Percentiles rank a stretch among this genome's conserved stretches.
These are phyloP conservation scores for Neopestalotiopsis sp. DNA, from an alignment of 2,329 filamentous ascomycete species.

Conservation along the genomic window DNA sequence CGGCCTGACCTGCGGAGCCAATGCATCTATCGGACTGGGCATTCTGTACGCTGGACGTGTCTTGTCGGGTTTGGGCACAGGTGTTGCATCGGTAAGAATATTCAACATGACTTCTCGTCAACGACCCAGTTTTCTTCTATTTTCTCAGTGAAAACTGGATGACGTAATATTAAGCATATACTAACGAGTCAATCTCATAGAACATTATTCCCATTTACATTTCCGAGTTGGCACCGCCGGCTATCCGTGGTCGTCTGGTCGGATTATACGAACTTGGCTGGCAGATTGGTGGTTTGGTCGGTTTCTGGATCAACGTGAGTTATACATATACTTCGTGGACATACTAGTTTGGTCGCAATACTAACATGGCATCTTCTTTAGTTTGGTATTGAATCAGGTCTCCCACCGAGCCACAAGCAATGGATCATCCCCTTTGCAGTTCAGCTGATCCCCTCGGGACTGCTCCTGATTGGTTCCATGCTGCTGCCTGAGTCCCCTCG, in stretches of 20 bases:
- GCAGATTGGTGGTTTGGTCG: constrained; percentile 58
- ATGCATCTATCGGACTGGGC: constrained; percentile 65
- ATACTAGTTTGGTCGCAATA: not conserved
- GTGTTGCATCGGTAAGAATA: constrained; percentile 22
- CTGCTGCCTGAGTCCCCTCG: constrained; percentile 62
- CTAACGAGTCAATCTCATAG: constrained; percentile 14
- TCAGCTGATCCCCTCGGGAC: constrained; percentile 59
- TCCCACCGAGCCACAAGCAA: constrained; percentile 40
- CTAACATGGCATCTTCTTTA: not conserved
- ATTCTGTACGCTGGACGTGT: constrained; percentile 57
- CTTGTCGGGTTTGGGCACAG: constrained; percentile 54
- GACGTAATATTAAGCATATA: not conserved
- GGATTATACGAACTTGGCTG: constrained; percentile 60
- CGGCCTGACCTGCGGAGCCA: constrained; percentile 63
- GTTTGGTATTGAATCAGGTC: constrained; percentile 41
- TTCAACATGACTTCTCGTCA: not conserved
- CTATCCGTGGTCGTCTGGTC: constrained; percentile 59
- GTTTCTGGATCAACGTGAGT: constrained; percentile 51
- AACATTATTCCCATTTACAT: constrained; percentile 56
- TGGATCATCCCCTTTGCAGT: constrained; percentile 60
- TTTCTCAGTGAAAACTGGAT: not conserved
- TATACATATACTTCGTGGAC: not conserved
- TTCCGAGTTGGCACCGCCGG: constrained; percentile 52
- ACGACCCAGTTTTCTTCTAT: not conserved
- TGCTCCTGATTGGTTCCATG: constrained; percentile 53